A percentile compares a stretch with the other conserved stretches of the same genome.
Evolutionary conservation across 1,284 basidiomycete species (phyloP).

Genomic region (Irpex lacteus): DNA sequence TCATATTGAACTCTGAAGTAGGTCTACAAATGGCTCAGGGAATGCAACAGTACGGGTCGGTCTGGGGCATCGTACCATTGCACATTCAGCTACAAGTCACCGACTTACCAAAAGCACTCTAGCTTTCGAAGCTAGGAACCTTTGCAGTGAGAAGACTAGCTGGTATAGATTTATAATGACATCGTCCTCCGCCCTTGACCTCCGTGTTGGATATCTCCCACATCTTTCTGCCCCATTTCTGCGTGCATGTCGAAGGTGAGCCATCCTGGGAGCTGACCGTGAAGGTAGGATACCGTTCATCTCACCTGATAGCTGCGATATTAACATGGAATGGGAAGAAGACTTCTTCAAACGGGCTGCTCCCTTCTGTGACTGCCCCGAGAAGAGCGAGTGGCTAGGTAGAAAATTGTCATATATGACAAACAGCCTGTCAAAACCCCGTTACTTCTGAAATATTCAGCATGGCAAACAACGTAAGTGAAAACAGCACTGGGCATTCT

Average conservation of each 20-base stretch:
- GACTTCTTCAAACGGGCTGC: too few relatives aligned
- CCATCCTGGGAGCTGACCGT: not conserved
- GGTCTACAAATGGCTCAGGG: not conserved
- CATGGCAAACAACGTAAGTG: not conserved
- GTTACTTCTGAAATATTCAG: too few relatives aligned
- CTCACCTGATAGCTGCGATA: not conserved
- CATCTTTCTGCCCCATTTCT: not conserved
- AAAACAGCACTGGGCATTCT: not conserved
- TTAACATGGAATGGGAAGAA: not conserved
- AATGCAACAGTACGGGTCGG: not conserved
- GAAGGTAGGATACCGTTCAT: not conserved
- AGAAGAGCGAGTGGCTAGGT: not conserved
- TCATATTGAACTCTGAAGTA: not conserved
- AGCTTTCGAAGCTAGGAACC: not conserved
- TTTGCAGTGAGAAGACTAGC: not conserved
- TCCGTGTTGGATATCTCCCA: not conserved
- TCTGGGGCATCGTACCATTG: not conserved
- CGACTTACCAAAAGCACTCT: not conserved
- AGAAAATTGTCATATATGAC: too few relatives aligned
- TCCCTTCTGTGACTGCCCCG: not conserved
- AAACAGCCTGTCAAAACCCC: too few relatives aligned
- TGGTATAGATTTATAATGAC: not conserved
- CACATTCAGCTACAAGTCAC: not conserved
- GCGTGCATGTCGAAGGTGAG: not conserved
- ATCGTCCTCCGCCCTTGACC: not conserved